Base-by-base conservation (phyloP, 768 basidiomycete genomes). In the Psilocybe cyanescens region DNA sequence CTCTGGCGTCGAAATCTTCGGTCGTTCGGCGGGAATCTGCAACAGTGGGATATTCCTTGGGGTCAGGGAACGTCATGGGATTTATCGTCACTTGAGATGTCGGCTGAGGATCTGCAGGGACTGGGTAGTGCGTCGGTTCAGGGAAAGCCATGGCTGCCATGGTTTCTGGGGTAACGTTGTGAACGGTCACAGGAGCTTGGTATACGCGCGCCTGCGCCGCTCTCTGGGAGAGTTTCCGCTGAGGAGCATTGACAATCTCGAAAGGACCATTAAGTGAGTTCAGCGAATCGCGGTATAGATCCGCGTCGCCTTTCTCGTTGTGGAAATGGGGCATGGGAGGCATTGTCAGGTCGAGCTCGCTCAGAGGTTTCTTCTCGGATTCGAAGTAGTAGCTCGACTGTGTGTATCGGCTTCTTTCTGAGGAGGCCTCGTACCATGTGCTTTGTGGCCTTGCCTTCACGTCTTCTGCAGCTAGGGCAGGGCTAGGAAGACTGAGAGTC, bases 401-500 rank as follows among this genome's bases (percentile, higher is more conserved):
- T 8, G 45, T 55, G 31, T 47, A 52, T 19, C 56, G 17, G 30
- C 59, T 60, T 39, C 56, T 62, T 46, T 52, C 55, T 44, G 57
- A 59, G 24, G 57, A 59, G n/a, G 51, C 44, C 5, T 59, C 65
- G 41, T 62, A 57, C 66, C 70, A 65, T 50, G 60, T 49, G 16
- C 64, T 62, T n/a, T 57, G 62, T 4, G 72, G 70, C 12, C 71
- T 69, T 39, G 68, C 60, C 54, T 70, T 72, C 41, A 72, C 48
- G 17, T 59, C 65, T 47, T 76, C 71, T 9, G 64, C 68, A 14
- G 78, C 66, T 3, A 68, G 45, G 8, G 67, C 61, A 14, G 76
- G 77, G 29, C 63, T 74, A 16, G 83, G 83, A 17, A 83, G 62
- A 49, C 81, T 79, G 39, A 84, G 67, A 8, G 61, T 63, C 0